A percentile compares a stretch with the other conserved stretches of the same genome.
Evolutionary conservation across 805 yeast species (phyloP).

Genomic region (Nakazawaea ambrosiae): DNA sequence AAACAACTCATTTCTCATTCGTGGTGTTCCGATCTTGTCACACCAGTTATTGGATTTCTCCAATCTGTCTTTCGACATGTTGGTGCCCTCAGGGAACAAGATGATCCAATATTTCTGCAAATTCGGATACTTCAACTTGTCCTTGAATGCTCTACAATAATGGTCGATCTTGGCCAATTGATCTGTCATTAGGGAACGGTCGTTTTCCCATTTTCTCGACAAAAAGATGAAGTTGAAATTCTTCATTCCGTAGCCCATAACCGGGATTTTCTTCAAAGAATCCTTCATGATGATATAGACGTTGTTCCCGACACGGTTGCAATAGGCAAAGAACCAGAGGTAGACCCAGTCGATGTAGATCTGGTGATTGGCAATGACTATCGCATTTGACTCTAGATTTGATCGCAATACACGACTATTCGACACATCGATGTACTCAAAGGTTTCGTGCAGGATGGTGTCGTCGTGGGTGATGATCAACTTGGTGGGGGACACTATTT

Average conservation of each 20-base stretch:
- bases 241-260: conserved; percentile 82
- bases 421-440: conserved; percentile 19
- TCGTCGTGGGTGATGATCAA: conserved; percentile 45
- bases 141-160: conserved; percentile 30
- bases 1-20: conserved; percentile 59
- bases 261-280: conserved; percentile 60
- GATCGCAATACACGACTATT: conserved; percentile 12
- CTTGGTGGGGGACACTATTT: conserved; percentile 44
- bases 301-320: conserved; percentile 56
- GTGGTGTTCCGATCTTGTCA: conserved; percentile 36
- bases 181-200: conserved; percentile 50
- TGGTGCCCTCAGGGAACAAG: conserved; percentile 94
- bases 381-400: conserved; percentile 21
- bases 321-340: conserved; percentile 78
- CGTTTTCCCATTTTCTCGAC: conserved; percentile 81
- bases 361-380: conserved; percentile 86
- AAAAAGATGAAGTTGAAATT: conserved; percentile 72
- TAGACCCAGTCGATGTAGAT: conserved; percentile 92
- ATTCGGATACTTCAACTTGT: conserved; percentile 44
- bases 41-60: conserved; percentile 53
- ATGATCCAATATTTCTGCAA: conserved; percentile 51
- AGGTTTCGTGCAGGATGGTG: conserved; percentile 26
- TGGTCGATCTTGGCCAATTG: conserved; percentile 46
- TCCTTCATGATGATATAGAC: conserved; percentile 74
- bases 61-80: conserved; percentile 60